Evolutionary conservation across 106 monocot genomes (phyloP), one percentile per base, ranked within the genome.

Genomic region (Phalaenopsis aphrodite): DNA sequence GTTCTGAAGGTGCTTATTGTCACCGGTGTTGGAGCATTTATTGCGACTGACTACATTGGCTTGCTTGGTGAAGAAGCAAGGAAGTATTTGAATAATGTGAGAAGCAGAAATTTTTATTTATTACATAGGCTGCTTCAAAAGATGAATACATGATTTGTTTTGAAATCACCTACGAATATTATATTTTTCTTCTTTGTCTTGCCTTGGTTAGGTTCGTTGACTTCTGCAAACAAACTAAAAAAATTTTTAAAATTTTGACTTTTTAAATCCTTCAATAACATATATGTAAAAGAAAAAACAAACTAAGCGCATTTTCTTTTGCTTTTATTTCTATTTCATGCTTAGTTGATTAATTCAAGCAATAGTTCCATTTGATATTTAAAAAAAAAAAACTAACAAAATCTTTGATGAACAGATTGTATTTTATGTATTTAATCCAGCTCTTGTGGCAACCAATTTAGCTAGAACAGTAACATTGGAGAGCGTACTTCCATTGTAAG

Each of bases 351-450:
- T 41, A 39, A 56, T 58, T 56, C 5, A 78, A 42, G 42, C 5
- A 52, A 52, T 52, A 41, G 37, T 72, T 15, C 23, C 39, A 47
- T 30, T 39, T 38, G 7, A 64, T 64, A 64, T 23, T 5, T 23
- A 52, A 52, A 18, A 64, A 64, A 6, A 23, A 52, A 52, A 18
- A 64, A 1, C 64, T 64, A 24, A 64, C 14, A 71, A 71, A 38
- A 16, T 57, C 73, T 41, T 49, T 49, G 61, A 30, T 73, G 72
- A 43, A 39, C 88, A 95, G 94, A 69, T 94, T 42, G 92, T 92
- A 21, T 94, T 94, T 80, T 94, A 82, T 78, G 90, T 92, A 57
- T 92, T 90, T 69, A 94, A 88, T 92, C 94, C 94, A 71, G 56
- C 90, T 48, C 92, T 94, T 65, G 87, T 92, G 1, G 23, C 90